Base-by-base conservation (phyloP, 1,139 yeast genomes). In the Saccharomyces hybrid region DNA sequence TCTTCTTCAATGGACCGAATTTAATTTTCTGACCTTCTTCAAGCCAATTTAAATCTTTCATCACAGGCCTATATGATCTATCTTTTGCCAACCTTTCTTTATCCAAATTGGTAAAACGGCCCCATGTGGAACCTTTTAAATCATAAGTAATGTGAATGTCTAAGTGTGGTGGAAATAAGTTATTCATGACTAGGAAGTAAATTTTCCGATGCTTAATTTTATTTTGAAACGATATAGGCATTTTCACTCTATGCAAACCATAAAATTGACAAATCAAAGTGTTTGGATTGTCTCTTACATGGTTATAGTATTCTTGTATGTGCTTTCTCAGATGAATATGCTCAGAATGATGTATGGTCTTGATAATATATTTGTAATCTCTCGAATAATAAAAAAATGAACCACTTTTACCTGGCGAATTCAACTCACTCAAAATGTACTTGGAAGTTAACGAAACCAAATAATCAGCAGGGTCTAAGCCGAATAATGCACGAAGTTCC, bases 331-430 rank as follows among this genome's bases (percentile, higher is more conserved):
- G 73, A 70, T 88, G 95, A 59, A 82, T 82, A 73, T 93, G 98
- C 67, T 95, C 99, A 1, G 95, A 76, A 65, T 88, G 96, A 69
- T 89, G 97, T 57, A 95, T 89, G 0, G 99, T 95, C 70, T 95
- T 95, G 72, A 95, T 95, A 65, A 95, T 93, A 70, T 88, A 95
- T 59, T 95, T 79, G 72, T 86, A 91, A 73, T 95, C 99, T 60
- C 97, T 78, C 11, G 97, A 89, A 70, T 87, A 95, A 73, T 93
- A 95, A 68, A 95, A 95, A 67, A 93, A 91, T 0, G 97, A 89
- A 0, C 99, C 99, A 64, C 95, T 86, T 70, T 95, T 95, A 2
- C 99, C 99, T 0, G 98, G 98, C 1, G 97, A 89, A 23, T 95
- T 96, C 60, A 91, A 76, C 71, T 93, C 98, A 32, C 95, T 86